Base-by-base conservation (phyloP, 1,284 basidiomycete genomes). In the Coriolopsis trogii region DNA sequence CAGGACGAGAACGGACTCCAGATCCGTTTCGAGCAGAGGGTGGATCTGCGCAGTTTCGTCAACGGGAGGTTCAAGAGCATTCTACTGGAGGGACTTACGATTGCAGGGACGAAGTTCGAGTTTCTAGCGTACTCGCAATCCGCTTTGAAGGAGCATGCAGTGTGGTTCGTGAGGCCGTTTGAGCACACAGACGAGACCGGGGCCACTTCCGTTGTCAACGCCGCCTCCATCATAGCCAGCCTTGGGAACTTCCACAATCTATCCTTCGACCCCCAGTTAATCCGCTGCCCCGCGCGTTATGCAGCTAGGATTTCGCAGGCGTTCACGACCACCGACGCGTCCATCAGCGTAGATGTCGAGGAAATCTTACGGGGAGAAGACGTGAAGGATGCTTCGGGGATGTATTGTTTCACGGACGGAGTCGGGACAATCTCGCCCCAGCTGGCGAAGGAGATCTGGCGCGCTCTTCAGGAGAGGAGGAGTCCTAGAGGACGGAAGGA, bases 261-360 rank as follows among this genome's bases (percentile, higher is more conserved):
- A 0, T 20, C 48, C 4, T 80, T 74, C 42, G 80, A 83, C 56
- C 62, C 46, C 13, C 58, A 63, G 0, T 70, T 86, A 7, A 78
- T 78, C n/a, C 69, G 69, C 41, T 86, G 82, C 54, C 86, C 87
- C 3, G 86, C 87, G 23, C 76, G 85, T 38, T 89, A 85, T 66
- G 87, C 80, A 3, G 87, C 88, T 7, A 73, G 87, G 15, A 74
- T 90, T 25, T 84, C 85, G 3, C 85, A 86, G 62, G 85, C 84
- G 0, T 89, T 90, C 64, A 89, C 87, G 0, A 77, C 87, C 0
- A 89, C 87, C 0, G 84, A 87, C 56, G 73, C 78, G 3, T 78
- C 81, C 0, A 71, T 85, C 13, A 62, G 73, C 18, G 72, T 84
- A 12, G 70, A 76, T 23, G 73, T 77, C 1, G 80, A 82, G 38